A percentile compares a stretch with the other conserved stretches of the same genome.
Evolutionary conservation across 306 rosid genomes (phyloP).

Genomic region (Abrus precatorius): DNA sequence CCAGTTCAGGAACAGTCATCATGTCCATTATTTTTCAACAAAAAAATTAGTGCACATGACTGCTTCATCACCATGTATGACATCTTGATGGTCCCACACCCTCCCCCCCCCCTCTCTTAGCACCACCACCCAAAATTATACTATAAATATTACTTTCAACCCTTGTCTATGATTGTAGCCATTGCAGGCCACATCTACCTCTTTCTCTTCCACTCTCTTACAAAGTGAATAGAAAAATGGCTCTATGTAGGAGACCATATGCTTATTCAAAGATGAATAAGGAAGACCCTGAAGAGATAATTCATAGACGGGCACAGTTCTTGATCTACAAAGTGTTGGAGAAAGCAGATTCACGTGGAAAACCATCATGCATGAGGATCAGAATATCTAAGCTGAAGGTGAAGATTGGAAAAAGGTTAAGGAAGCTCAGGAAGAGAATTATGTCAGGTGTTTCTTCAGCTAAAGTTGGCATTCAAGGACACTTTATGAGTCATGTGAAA

Average conservation of each 20-base stretch:
- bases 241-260: conserved; percentile 39
- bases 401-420: conserved; percentile 78
- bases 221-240: conserved; percentile 50
- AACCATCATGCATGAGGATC: conserved; percentile 61
- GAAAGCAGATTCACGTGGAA: conserved; percentile 59
- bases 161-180: conserved; percentile 30
- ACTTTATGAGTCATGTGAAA: conserved; percentile 59
- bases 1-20: conserved; percentile 62
- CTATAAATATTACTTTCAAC: conserved; percentile 54
- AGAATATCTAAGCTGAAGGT: conserved; percentile 77
- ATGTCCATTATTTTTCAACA: conserved; percentile 57
- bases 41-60: conserved; percentile 67
- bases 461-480: conserved; percentile 61
- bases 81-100: conserved; percentile 56
- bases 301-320: conserved; percentile 78
- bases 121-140: conserved; percentile 40
- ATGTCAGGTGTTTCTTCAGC: conserved; percentile 53
- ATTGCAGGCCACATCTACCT: conserved; percentile 16
- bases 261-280: conserved; percentile 74
- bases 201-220: conserved; percentile 19
- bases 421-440: conserved; percentile 69
- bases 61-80: conserved; percentile 61
- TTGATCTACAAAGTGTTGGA: conserved; percentile 77
- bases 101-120: conserved; percentile 37
- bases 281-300: conserved; percentile 78